phyloP scores from a whole-genome alignment of 441 rosid species.

The Daphne laureola region DNA sequence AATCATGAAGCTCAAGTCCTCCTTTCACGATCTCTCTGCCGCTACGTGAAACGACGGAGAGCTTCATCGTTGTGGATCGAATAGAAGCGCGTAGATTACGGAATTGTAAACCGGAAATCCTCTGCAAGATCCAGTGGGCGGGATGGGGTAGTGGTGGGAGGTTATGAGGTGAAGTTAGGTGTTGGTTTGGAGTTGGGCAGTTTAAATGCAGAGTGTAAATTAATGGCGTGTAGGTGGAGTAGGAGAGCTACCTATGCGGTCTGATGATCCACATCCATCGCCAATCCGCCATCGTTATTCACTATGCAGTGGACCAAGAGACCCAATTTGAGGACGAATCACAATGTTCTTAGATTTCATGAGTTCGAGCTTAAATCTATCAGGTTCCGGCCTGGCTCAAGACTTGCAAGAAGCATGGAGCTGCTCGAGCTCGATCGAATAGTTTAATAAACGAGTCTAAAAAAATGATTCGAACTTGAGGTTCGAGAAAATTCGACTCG shows the following conservation, averaged over 20 bases:
- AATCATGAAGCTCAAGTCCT: slow-evolving; percentile 65
- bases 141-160: neutral
- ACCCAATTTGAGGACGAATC: too few relatives aligned
- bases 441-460: too few relatives aligned
- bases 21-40: slow-evolving; percentile 77
- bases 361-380: too few relatives aligned
- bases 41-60: slow-evolving; percentile 66
- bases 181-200: neutral
- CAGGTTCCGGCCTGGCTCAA: too few relatives aligned
- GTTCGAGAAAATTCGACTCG: too few relatives aligned
- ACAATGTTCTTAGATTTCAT: too few relatives aligned
- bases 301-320: too few relatives aligned
- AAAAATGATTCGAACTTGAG: too few relatives aligned
- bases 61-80: slow-evolving; percentile 46
- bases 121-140: neutral
- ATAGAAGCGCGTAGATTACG: slow-evolving; percentile 13
- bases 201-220: neutral
- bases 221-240: slow-evolving; percentile 33
- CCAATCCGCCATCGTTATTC: too few relatives aligned
- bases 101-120: slow-evolving; percentile 1
- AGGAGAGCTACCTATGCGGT: slow-evolving; percentile 24
- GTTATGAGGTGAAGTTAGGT: neutral
- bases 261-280: slow-evolving; percentile 13
- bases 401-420: too few relatives aligned
- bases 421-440: too few relatives aligned